A percentile compares a stretch with the other conserved stretches of the same genome.
Evolutionary conservation across 768 basidiomycete genomes (phyloP).

Genomic region (Exsudoporus frostii): DNA sequence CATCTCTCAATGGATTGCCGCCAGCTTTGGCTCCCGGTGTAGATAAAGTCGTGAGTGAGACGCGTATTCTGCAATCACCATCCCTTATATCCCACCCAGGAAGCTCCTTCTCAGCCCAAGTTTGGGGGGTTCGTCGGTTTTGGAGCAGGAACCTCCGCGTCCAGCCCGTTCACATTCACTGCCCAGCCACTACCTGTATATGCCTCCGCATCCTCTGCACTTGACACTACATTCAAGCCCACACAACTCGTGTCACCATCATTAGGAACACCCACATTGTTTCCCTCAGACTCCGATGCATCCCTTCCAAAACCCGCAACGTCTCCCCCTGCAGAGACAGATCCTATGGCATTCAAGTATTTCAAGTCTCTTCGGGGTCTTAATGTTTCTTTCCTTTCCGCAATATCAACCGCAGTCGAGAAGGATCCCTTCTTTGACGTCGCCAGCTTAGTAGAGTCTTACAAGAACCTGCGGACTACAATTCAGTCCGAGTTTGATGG

Average conservation of each 20-base stretch:
- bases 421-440: slow-evolving; percentile 71
- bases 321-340: slow-evolving; percentile 22
- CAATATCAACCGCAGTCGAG: slow-evolving; percentile 55
- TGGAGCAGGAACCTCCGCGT: slow-evolving; percentile 33
- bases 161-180: slow-evolving; percentile 41
- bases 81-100: slow-evolving; percentile 17
- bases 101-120: slow-evolving; percentile 37
- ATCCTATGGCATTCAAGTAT: slow-evolving; percentile 46
- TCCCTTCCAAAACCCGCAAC: slow-evolving; percentile 15
- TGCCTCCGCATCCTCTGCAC: slow-evolving; percentile 7
- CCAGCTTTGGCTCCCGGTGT: slow-evolving; percentile 25
- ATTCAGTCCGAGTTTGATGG: slow-evolving; percentile 56
- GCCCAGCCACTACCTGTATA: slow-evolving; percentile 24
- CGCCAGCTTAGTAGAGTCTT: slow-evolving; percentile 51
- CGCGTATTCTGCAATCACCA: slow-evolving; percentile 13
- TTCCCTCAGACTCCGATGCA: slow-evolving; percentile 29
- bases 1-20: slow-evolving; percentile 21
- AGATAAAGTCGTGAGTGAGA: slow-evolving; percentile 26
- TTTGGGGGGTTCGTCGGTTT: slow-evolving; percentile 55
- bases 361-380: slow-evolving; percentile 72
- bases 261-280: neutral
- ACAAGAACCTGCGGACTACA: slow-evolving; percentile 52
- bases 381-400: slow-evolving; percentile 62
- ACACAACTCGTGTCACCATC: slow-evolving; percentile 25
- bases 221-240: slow-evolving; percentile 9